Evolutionary conservation across 2,329 filamentous ascomycete genomes (phyloP).

Genomic region (Onygenales sp.): DNA sequence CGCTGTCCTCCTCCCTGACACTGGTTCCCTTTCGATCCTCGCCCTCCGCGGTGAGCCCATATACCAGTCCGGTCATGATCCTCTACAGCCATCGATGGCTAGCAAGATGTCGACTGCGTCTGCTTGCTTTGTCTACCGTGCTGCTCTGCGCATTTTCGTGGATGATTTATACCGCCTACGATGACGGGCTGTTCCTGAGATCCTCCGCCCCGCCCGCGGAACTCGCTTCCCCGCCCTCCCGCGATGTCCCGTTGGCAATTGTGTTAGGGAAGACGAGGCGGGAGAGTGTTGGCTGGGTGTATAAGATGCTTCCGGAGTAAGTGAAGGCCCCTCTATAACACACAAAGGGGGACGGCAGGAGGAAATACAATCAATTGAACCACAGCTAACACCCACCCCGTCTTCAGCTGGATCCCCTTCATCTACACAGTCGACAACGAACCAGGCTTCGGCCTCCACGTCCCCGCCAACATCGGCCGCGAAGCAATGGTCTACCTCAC

Average conservation of each 20-base stretch:
- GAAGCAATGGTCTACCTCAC: constrained; percentile 40
- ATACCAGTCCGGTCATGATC: neutral
- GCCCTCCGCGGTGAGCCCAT: neutral
- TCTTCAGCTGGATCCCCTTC: constrained; percentile 34
- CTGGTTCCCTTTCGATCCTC: neutral
- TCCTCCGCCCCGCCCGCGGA: neutral
- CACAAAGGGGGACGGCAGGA: neutral
- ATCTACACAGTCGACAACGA: constrained; percentile 34
- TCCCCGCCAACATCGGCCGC: constrained; percentile 34
- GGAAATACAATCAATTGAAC: neutral
- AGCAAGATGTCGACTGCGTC: neutral
- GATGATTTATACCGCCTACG: neutral
- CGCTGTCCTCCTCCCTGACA: neutral
- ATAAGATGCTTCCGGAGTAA: constrained; percentile 9
- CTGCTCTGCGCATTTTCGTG: neutral
- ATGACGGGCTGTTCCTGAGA: neutral
- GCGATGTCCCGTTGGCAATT: neutral
- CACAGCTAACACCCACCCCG: neutral
- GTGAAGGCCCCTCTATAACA: constrained; percentile 5
- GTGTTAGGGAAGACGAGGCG: neutral
- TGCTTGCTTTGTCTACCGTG: too few relatives aligned
- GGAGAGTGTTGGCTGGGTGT: neutral
- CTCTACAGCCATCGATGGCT: neutral
- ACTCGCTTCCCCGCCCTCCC: neutral
- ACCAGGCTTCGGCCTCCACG: constrained; percentile 15